phyloP scores from a whole-genome alignment of 805 yeast species.

The Cyberlindnera bimundalis region DNA sequence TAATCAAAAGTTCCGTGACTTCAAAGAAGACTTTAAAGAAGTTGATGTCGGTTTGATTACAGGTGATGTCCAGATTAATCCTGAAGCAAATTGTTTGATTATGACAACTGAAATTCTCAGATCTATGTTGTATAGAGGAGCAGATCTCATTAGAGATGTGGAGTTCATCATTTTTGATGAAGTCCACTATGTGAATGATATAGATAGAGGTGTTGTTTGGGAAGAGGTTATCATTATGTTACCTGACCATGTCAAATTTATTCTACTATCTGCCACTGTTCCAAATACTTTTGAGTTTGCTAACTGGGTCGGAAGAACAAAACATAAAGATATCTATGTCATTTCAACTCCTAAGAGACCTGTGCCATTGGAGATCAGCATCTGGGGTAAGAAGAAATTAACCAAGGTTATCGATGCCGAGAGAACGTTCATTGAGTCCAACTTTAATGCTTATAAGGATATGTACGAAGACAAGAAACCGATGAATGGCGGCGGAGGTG shows the following conservation, averaged over 20 bases:
- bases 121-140: slow-evolving; percentile 94
- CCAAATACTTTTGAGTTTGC: slow-evolving; percentile 99
- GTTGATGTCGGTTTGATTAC: slow-evolving; percentile 91
- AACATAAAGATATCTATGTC: slow-evolving; percentile 92
- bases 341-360: slow-evolving; percentile 97
- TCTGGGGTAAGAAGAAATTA: slow-evolving; percentile 77
- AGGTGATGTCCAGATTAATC: slow-evolving; percentile 96
- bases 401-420: slow-evolving; percentile 72
- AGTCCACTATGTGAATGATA: slow-evolving; percentile 96
- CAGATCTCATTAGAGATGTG: slow-evolving; percentile 93
- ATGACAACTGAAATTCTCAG: slow-evolving; percentile 98
- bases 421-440: slow-evolving; percentile 62
- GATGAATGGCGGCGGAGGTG: slow-evolving; percentile 40
- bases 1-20: slow-evolving; percentile 87
- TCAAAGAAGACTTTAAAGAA: slow-evolving; percentile 72
- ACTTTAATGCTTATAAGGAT: slow-evolving; percentile 59
- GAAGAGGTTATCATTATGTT: slow-evolving; percentile 97
- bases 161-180: slow-evolving; percentile 98
- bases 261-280: slow-evolving; percentile 91
- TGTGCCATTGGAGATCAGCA: slow-evolving; percentile 82
- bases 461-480: slow-evolving; percentile 42
- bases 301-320: slow-evolving; percentile 97
- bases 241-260: slow-evolving; percentile 93
- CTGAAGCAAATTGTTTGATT: slow-evolving; percentile 92
- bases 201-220: slow-evolving; percentile 98